Evolutionary conservation across 2,329 filamentous ascomycete genomes (phyloP).

Genomic region (Xenosphaeropsis pyriputrescens): DNA sequence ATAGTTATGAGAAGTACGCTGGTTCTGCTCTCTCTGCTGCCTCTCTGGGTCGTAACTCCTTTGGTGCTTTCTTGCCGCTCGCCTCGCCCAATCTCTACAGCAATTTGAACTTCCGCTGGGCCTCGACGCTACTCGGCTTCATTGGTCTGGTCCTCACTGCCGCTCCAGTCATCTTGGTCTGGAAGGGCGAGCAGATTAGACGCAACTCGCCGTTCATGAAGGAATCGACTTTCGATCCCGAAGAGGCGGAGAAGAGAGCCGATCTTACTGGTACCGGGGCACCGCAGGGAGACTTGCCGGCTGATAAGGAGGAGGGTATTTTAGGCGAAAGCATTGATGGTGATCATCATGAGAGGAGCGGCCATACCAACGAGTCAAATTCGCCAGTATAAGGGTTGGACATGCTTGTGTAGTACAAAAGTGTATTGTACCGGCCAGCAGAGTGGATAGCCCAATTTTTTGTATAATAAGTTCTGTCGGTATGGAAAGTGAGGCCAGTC

Average conservation of each 20-base stretch:
- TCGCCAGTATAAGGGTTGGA: too few relatives aligned
- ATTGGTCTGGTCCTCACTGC: slow-evolving; percentile 22
- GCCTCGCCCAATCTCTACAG: slow-evolving; percentile 17
- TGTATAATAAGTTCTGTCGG: too few relatives aligned
- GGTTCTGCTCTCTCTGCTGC: slow-evolving; percentile 25
- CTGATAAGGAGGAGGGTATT: too few relatives aligned
- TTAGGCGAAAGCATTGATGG: too few relatives aligned
- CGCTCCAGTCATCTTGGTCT: slow-evolving; percentile 24
- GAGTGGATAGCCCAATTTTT: too few relatives aligned
- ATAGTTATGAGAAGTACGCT: slow-evolving; percentile 28
- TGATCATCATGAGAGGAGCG: too few relatives aligned
- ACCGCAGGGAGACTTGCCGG: too few relatives aligned
- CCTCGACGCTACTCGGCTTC: slow-evolving; percentile 25
- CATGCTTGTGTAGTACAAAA: neutral
- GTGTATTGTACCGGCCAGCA: too few relatives aligned
- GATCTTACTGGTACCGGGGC: too few relatives aligned
- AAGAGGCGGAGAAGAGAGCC: neutral
- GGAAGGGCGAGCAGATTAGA: slow-evolving; percentile 24
- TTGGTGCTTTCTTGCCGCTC: slow-evolving; percentile 28
- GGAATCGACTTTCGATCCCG: slow-evolving; percentile 5
- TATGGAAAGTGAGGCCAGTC: too few relatives aligned
- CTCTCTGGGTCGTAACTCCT: slow-evolving; percentile 23
- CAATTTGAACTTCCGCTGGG: slow-evolving; percentile 26
- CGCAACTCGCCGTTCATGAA: slow-evolving; percentile 22
- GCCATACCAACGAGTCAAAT: too few relatives aligned